A percentile compares a stretch with the other conserved stretches of the same genome.
Conservation (phyloP, 2,329 filamentous ascomycete species). For the Coniochaeta prunicola region DNA sequence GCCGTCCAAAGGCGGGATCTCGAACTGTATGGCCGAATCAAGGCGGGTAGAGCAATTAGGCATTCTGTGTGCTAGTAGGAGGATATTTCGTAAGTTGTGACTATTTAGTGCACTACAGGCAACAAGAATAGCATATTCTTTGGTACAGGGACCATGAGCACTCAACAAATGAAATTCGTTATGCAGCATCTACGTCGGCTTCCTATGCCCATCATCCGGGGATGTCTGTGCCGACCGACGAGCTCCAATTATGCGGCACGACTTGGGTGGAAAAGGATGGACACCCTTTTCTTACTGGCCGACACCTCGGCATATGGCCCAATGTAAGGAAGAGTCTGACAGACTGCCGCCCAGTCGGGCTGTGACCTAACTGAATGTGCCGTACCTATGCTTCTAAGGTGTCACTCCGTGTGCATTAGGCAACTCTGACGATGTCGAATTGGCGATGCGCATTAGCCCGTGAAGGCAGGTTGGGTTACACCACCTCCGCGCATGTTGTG, state of each 20-base stretch:
- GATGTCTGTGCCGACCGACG: not conserved
- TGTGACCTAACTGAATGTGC: not conserved
- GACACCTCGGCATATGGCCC: no score
- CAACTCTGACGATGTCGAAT: not conserved
- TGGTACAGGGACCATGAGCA: no score
- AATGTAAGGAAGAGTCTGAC: not conserved
- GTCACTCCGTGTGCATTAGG: not conserved
- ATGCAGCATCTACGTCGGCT: not conserved
- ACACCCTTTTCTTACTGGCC: not conserved
- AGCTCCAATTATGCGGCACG: not conserved
- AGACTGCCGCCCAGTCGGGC: not conserved
- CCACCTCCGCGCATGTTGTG: not conserved
- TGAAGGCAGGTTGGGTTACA: not conserved
- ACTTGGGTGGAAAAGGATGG: not conserved
- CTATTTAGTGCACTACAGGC: no score
- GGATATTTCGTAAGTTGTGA: no score
- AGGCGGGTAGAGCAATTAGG: no score
- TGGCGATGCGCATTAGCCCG: not conserved
- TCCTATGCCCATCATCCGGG: not conserved
- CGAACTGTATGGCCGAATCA: no score
- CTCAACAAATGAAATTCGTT: not conserved
- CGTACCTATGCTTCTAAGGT: not conserved
- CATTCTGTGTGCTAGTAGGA: no score
- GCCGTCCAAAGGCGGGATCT: no score
- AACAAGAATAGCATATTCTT: no score